These are phyloP conservation scores for Pseudogymnoascus sp. DNA, from an alignment of 2,329 filamentous ascomycete species.

Conservation along the genomic window DNA sequence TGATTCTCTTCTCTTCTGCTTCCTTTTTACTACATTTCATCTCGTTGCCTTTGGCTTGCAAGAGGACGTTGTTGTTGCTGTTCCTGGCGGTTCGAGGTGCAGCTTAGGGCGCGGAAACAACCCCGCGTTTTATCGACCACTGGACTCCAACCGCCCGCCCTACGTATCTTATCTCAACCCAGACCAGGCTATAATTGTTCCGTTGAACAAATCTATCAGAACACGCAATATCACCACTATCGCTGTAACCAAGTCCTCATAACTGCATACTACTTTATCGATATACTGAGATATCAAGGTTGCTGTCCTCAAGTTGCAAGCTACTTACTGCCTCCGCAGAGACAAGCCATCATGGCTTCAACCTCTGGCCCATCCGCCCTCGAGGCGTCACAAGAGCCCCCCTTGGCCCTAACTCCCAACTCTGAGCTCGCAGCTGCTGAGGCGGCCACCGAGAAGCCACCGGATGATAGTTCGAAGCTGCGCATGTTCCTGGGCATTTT, in stretches of 20 bases:
- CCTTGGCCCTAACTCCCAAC: background rate
- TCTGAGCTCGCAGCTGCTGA: background rate
- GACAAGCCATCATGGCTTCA: conserved; percentile 1
- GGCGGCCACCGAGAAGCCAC: conserved; percentile 41
- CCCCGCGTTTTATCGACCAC: background rate
- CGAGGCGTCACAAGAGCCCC: background rate
- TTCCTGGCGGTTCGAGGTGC: background rate
- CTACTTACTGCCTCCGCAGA: background rate
- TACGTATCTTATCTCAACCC: background rate
- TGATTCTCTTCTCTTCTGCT: background rate
- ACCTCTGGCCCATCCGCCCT: background rate
- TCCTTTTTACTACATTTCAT: background rate
- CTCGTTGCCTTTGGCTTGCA: background rate
- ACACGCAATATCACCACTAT: background rate
- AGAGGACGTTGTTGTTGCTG: background rate
- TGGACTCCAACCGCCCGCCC: background rate
- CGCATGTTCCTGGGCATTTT: conserved; percentile 82
- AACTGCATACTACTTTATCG: background rate
- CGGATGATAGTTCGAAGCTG: conserved; percentile 80
- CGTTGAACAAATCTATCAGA: background rate
- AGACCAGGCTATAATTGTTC: background rate
- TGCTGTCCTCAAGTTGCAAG: background rate
- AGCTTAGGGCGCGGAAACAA: background rate
- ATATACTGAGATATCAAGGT: background rate
- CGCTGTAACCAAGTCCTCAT: background rate